Percentiles rank a stretch among this genome's conserved stretches.
These are phyloP conservation scores for Kluyveromyces marxianus DNA, from an alignment of 1,139 yeast species.

Conservation along the genomic window DNA sequence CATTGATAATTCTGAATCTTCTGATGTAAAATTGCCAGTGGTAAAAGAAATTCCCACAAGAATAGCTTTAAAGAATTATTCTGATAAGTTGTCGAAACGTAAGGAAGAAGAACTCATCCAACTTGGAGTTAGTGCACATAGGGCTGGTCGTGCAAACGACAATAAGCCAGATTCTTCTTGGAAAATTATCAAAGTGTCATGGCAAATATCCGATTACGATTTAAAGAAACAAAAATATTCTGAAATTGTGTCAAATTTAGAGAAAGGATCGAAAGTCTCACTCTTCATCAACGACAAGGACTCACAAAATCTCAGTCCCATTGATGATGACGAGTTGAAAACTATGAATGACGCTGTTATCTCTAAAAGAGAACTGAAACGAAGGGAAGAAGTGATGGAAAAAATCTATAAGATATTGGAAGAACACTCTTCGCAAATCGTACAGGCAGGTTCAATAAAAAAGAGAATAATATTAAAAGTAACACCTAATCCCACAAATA, in stretches of 20 bases:
- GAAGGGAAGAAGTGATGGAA: slow-evolving; percentile 26
- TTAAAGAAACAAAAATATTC: slow-evolving; percentile 37
- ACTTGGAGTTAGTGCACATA: slow-evolving; percentile 18
- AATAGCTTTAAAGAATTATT: slow-evolving; percentile 33
- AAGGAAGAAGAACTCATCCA: slow-evolving; percentile 28
- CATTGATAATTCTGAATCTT: slow-evolving; percentile 14
- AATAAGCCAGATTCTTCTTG: slow-evolving; percentile 26
- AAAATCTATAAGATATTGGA: slow-evolving; percentile 30
- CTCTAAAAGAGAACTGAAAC: slow-evolving; percentile 19
- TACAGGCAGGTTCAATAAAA: slow-evolving; percentile 28
- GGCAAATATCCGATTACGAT: slow-evolving; percentile 40
- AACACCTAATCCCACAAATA: slow-evolving; percentile 21
- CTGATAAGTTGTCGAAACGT: slow-evolving; percentile 34
- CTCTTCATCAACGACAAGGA: slow-evolving; percentile 33
- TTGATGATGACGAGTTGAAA: background rate
- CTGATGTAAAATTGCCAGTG: slow-evolving; percentile 24
- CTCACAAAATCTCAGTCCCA: slow-evolving; percentile 8
- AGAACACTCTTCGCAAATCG: slow-evolving; percentile 28
- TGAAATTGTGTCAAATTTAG: slow-evolving; percentile 35
- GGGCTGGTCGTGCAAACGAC: slow-evolving; percentile 13
- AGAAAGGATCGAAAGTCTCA: slow-evolving; percentile 34
- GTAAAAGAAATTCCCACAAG: slow-evolving; percentile 33
- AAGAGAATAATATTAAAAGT: slow-evolving; percentile 25
- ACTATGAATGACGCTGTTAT: slow-evolving; percentile 2
- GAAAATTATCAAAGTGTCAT: slow-evolving; percentile 37